These are phyloP conservation scores for Alternaria consortialis DNA, from an alignment of 2,329 filamentous ascomycete species.

Conservation along the genomic window DNA sequence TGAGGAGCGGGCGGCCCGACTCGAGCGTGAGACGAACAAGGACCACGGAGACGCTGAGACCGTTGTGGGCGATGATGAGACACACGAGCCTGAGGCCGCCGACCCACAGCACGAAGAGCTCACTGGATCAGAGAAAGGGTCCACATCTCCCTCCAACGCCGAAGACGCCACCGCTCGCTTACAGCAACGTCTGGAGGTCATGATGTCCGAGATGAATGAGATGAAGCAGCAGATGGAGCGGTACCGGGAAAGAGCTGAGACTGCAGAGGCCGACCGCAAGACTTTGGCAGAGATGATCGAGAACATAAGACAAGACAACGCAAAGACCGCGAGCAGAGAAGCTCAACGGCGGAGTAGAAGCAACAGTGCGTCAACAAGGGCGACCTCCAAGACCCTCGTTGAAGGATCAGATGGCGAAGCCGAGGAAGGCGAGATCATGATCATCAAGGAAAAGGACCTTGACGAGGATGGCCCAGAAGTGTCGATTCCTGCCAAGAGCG, in stretches of 20 bases:
- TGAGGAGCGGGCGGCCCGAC: constrained; percentile 78
- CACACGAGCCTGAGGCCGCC: constrained; percentile 18
- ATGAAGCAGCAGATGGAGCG: constrained; percentile 81
- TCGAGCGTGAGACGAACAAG: constrained; percentile 69
- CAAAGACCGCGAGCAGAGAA: constrained; percentile 51
- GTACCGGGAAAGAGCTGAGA: constrained; percentile 80
- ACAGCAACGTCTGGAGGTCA: constrained; percentile 76
- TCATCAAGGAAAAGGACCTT: constrained; percentile 45
- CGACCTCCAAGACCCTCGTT: constrained; percentile 13
- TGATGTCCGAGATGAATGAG: constrained; percentile 81
- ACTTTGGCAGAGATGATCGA: constrained; percentile 88
- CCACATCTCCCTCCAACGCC: constrained; percentile 27
- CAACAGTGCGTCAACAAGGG: constrained; percentile 24
- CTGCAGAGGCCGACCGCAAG: constrained; percentile 80
- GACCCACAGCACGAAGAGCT: constrained; percentile 26
- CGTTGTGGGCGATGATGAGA: constrained; percentile 29
- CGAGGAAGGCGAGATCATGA: constrained; percentile 49
- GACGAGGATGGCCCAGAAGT: constrained; percentile 37
- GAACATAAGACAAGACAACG: constrained; percentile 75
- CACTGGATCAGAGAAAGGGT: constrained; percentile 32
- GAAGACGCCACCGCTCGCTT: constrained; percentile 59
- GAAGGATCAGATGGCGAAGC: constrained; percentile 34
- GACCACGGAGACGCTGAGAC: constrained; percentile 43
- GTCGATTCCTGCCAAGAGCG: constrained; percentile 23
- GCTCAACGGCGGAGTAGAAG: constrained; percentile 40